Conservation (phyloP, 2,329 filamentous ascomycete genomes). For the Aspergillus carbonarius region DNA sequence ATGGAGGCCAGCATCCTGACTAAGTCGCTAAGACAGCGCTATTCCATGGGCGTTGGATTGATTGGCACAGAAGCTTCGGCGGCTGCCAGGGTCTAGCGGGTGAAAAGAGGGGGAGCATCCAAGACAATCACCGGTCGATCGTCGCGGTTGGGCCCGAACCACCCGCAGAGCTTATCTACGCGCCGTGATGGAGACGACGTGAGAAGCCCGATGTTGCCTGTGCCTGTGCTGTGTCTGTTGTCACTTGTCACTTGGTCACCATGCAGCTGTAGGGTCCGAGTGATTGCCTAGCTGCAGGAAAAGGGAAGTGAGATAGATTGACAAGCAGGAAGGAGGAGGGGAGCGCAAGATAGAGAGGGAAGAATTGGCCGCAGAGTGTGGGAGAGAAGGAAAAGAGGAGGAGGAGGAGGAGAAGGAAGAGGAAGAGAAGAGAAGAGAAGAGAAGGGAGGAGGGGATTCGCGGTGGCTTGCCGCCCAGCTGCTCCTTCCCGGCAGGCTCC, state of each 20-base stretch:
- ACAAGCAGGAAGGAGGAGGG: not conserved
- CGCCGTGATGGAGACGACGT: conserved; percentile 18
- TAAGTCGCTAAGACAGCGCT: not conserved
- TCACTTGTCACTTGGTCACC: conserved; percentile 3
- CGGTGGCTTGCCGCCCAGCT: not conserved
- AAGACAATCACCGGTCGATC: conserved; percentile 25
- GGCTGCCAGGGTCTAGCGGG: not conserved
- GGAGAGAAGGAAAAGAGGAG: not conserved
- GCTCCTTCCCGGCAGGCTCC: not conserved
- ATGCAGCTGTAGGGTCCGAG: conserved; percentile 2
- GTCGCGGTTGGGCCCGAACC: conserved; percentile 22
- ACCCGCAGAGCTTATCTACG: conserved; percentile 24
- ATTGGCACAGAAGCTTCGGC: not conserved
- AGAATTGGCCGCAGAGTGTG: too few relatives aligned
- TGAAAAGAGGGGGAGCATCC: conserved; percentile 9
- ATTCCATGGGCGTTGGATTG: not conserved
- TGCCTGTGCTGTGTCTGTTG: not conserved
- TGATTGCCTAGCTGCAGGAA: not conserved
- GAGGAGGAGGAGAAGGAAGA: not conserved
- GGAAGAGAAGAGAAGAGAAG: not conserved
- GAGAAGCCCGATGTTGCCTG: not conserved
- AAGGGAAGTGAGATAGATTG: not conserved
- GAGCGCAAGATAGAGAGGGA: not conserved
- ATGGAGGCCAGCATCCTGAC: not conserved
- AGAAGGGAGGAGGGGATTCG: not conserved